Percentiles rank a stretch among this genome's conserved stretches.
Evolutionary conservation across 495 filamentous ascomycete genomes (phyloP).

Genomic region (Friedmanniomyces simplex): DNA sequence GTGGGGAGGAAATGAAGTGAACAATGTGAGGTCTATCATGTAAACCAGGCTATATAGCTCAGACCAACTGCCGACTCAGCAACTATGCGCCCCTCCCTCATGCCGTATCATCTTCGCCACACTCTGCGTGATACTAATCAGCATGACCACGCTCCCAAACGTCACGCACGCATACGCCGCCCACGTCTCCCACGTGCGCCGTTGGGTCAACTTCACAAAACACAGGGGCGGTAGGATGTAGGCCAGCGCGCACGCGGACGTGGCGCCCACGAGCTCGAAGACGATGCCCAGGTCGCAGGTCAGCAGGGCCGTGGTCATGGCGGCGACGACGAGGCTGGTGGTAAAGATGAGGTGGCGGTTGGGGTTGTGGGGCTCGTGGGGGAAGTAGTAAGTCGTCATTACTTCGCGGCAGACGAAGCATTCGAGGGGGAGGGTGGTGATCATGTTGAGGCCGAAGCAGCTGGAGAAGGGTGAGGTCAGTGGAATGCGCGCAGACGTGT

Average conservation of each 20-base stretch:
- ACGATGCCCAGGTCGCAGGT: slow-evolving; percentile 91
- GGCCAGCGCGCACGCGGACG: slow-evolving; percentile 82
- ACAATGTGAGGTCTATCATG: too few species aligned
- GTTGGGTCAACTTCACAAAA: slow-evolving; percentile 80
- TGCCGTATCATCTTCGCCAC: slow-evolving; percentile 27
- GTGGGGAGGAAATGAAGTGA: too few species aligned
- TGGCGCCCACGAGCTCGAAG: slow-evolving; percentile 92
- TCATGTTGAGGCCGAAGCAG: slow-evolving; percentile 96
- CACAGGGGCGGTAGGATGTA: slow-evolving; percentile 93
- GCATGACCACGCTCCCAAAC: slow-evolving; percentile 79
- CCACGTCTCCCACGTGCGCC: slow-evolving; percentile 47
- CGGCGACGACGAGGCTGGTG: slow-evolving; percentile 63
- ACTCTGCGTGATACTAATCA: slow-evolving; percentile 67
- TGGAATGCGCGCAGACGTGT: neutral
- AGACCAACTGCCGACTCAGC: too few species aligned
- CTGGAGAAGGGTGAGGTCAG: slow-evolving; percentile 21
- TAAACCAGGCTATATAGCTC: too few species aligned
- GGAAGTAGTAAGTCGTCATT: slow-evolving; percentile 89
- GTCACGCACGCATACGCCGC: slow-evolving; percentile 55
- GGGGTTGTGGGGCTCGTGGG: slow-evolving; percentile 65
- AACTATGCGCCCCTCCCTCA: slow-evolving; percentile 9
- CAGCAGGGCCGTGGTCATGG: slow-evolving; percentile 65
- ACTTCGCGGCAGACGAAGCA: slow-evolving; percentile 96
- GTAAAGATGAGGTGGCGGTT: slow-evolving; percentile 79
- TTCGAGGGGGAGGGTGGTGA: slow-evolving; percentile 91